Evolutionary conservation across 768 basidiomycete species (phyloP).

Genomic region (Cystobasidium onofrii): DNA sequence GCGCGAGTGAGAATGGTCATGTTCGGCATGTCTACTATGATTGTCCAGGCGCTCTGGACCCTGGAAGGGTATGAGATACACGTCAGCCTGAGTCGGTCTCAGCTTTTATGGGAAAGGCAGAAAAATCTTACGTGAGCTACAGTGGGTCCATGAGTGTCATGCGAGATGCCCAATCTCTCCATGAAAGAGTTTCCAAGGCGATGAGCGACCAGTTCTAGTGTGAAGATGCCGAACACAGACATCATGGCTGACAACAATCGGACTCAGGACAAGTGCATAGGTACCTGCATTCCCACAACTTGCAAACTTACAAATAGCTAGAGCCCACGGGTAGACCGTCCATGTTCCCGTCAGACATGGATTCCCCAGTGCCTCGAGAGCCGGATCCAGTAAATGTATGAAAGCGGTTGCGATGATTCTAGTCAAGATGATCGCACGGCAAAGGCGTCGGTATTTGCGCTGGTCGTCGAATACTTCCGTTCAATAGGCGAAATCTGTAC

Average conservation of each 20-base stretch:
- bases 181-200: slow-evolving; percentile 46
- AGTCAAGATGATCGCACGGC: no score
- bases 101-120: no score
- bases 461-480: no score
- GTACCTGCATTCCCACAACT: no score
- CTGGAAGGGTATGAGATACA: neutral
- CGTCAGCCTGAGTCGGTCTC: slow-evolving; percentile 5
- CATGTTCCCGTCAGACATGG: slow-evolving; percentile 64
- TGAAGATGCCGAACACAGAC: slow-evolving; percentile 74
- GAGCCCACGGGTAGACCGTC: slow-evolving; percentile 44
- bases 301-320: neutral
- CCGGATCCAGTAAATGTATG: slow-evolving; percentile 72
- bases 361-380: slow-evolving; percentile 60
- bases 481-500: no score
- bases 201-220: slow-evolving; percentile 76
- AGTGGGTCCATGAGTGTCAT: slow-evolving; percentile 27
- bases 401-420: slow-evolving; percentile 32
- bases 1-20: slow-evolving; percentile 40
- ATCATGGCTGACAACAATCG: slow-evolving; percentile 58
- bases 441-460: neutral
- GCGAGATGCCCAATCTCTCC: slow-evolving; percentile 27
- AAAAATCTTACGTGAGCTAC: slow-evolving; percentile 15
- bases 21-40: slow-evolving; percentile 8
- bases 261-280: no score
- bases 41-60: slow-evolving; percentile 20